Evolutionary conservation across 2,329 filamentous ascomycete species (phyloP), one percentile per base, ranked within the genome.

Genomic region (Blumeriella jaapii): DNA sequence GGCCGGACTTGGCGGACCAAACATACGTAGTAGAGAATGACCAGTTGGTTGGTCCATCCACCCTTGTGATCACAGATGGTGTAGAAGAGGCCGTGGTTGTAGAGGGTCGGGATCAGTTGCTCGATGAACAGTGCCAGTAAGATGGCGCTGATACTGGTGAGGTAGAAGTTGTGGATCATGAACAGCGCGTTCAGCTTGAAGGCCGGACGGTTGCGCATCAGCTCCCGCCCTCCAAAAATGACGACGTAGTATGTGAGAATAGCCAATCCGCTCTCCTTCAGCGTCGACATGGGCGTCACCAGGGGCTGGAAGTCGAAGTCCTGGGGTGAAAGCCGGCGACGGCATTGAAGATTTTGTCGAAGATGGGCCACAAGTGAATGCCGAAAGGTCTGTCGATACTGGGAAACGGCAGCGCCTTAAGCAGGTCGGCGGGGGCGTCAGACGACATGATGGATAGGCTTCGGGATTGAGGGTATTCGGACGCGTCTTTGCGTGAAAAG

Each of bases 1-100:
- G 32, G 16, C 17, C 29, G 11, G 9, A 19, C 36, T 13, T 26
- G 8, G 22, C 28, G 16, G 4, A 4, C 15, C 14, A 28, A n/a
- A 71, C 86, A 57, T 67, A 96, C 89, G 61, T 96, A 98, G 75
- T 98, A 98, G 48, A 98, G 69, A 49, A 93, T 79, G 46, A 96
- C 85, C 54, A 98, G 66, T 51, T 81, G 83, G 61, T 91, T 80
- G 13, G 91, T 95, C 87, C 89, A 96, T 49, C 89, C 89, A 51
- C 91, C 91, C 2, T 79, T 64, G 43, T 64, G 58, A 50, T 82
- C 61, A 65, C 89, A 98, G 56, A 98, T 93, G 50, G 85, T 69
- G 56, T 82, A 79, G 69, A 95, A 96, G 52, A 95, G 64, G 39
- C 89, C 91, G 50, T 82, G 67, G 50, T 82, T 76, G 50, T 71